A percentile compares a stretch with the other conserved stretches of the same genome.
These are phyloP conservation scores for Cerioporus squamosus DNA, from an alignment of 1,284 basidiomycete genomes.

Conservation along the genomic window DNA sequence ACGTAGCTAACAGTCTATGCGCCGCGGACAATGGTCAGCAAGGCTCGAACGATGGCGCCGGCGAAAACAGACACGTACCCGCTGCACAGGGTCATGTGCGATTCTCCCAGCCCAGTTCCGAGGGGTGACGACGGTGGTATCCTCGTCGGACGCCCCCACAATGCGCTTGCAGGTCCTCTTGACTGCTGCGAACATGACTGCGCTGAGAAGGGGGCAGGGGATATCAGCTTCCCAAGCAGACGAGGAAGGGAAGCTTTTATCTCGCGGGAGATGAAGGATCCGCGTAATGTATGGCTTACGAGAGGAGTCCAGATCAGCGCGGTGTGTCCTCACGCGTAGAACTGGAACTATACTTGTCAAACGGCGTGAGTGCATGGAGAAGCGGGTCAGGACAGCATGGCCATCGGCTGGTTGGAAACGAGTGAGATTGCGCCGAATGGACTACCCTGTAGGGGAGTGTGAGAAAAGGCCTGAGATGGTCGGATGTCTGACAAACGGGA, in stretches of 20 bases:
- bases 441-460: conserved; percentile 13
- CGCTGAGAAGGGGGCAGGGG: conserved; percentile 8
- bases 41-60: neutral
- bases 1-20: conserved; percentile 63
- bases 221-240: conserved; percentile 6
- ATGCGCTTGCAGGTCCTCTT: conserved; percentile 58
- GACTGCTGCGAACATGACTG: conserved; percentile 43
- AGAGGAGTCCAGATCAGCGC: conserved; percentile 20
- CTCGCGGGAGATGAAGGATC: neutral
- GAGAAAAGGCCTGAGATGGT: conserved; percentile 6
- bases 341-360: conserved; percentile 11
- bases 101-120: conserved; percentile 51
- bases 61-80: conserved; percentile 14
- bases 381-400: conserved; percentile 12
- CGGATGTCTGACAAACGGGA: conserved; percentile 14
- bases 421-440: conserved; percentile 21
- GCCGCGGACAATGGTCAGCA: neutral
- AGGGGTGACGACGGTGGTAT: conserved; percentile 56
- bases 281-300: conserved; percentile 17
- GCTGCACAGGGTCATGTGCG: conserved; percentile 44
- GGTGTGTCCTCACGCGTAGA: conserved; percentile 4
- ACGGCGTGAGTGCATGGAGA: conserved; percentile 3
- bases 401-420: conserved; percentile 12
- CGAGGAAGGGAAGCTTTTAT: conserved; percentile 15
- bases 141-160: conserved; percentile 61